Evolutionary conservation across 2,329 filamentous ascomycete species (phyloP), one percentile per base, ranked within the genome.

Genomic region (Monosporascus sp.): DNA sequence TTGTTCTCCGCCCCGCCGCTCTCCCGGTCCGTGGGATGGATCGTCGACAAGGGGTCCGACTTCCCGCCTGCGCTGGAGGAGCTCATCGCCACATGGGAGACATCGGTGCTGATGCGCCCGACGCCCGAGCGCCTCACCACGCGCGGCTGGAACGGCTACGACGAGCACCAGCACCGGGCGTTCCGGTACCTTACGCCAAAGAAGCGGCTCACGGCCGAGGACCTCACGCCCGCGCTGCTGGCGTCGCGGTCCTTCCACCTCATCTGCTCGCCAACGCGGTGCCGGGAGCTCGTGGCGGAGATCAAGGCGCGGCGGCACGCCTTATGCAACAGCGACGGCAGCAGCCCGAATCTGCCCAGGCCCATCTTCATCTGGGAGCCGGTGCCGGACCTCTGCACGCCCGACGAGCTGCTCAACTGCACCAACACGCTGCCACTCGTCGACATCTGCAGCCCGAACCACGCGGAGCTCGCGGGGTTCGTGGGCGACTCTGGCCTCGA

Each of bases 351-450:
- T 53, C 65, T 52, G 44, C 69, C 74, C 1, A 80, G 81, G 47
- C 89, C 92, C 1, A 71, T 91, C 6, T 90, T 97, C 67, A 83
- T 97, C 50, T 99, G 93, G 93, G 94, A 99, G 68, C 94, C 94
- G 1, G 89, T 97, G 1, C 94, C 94, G 1, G 90, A 97, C 69
- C 79, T 90, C 1, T 97, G 92, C 68, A 86, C 81, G 0, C 85
- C 90, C 0, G 82, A 84, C 42, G 79, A 86, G 65, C 72, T 86
- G 27, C 74, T 85, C 11, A 84, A 84, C 63, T 83, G 79, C 66
- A 85, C 82, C 48, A 85, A 85, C 59, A 79, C 79, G 11, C 72
- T 86, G 14, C 80, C 81, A 0, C 69, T 84, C 17, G 74, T 86
- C 51, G 83, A 86, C 59, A 72, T 86, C 51, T 83, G 82, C 68